Evolutionary conservation across 2,329 filamentous ascomycete genomes (phyloP), one percentile per base, ranked within the genome.

Genomic region (Aureobasidium pullulans): DNA sequence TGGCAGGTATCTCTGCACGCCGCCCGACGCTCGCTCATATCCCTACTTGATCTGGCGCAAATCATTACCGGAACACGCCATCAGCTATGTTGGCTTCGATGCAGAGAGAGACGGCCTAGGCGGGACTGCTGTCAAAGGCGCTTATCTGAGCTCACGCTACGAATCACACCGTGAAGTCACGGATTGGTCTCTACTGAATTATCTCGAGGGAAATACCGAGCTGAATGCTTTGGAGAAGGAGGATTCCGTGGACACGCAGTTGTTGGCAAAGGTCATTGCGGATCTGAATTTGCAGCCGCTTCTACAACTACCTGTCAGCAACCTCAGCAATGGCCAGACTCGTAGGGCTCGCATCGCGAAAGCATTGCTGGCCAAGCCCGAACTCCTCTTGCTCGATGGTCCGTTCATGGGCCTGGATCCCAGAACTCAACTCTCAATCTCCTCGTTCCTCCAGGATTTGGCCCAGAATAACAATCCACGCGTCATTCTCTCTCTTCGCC

Each of bases 351-450:
- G 90, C 62, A 96, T 99, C 65, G 94, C 91, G 1, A 89, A 90
- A 66, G 91, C 92, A 0, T 75, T 99, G 53, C 78, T 97, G 61
- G 84, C 79, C 6, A 81, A 81, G 56, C 94, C 94, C 0, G 88
- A 95, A 71, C 81, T 96, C 10, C 70, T 99, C 62, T 78, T 97
- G 56, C 78, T 96, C 2, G 94, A 99, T 73, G 93, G 96, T 67
- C 93, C 94, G 1, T 96, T 96, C 69, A 96, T 96, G 89, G 93
- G 94, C 0, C 78, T 99, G 15, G 94, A 97, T 72, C 94, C 93
- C 13, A 86, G 86, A 6, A 95, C 91, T 0, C 82, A 89, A 11
- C 79, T 81, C 11, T 82, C 82, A 1, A 75, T 97, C 65, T 93
- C 88, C 42, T 79, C 81, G 0, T 77, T 97, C 48, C 76, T 96